Conservation (phyloP, 2,329 filamentous ascomycete genomes). For the Dactylella cylindrospora region DNA sequence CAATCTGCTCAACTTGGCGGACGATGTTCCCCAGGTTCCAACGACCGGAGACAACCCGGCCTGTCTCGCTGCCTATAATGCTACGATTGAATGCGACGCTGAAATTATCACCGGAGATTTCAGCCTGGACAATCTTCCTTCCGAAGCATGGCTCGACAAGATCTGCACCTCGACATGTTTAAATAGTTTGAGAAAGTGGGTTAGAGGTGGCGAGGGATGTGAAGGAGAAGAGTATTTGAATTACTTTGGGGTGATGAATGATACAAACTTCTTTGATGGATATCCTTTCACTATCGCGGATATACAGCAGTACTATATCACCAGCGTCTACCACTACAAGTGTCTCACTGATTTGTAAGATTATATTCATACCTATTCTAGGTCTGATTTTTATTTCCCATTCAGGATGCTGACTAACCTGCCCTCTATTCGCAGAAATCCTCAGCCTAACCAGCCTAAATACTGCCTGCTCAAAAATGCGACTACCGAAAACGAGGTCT, state of each 20-base stretch:
- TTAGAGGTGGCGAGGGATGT: slow-evolving; percentile 14
- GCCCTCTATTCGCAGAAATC: too few species aligned
- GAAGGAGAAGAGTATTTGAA: slow-evolving; percentile 7
- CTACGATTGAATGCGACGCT: slow-evolving; percentile 9
- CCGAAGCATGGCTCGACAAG: slow-evolving; percentile 6
- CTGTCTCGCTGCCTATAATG: slow-evolving; percentile 13
- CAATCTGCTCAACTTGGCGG: slow-evolving; percentile 17
- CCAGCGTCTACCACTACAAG: slow-evolving; percentile 29
- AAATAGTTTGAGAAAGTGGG: slow-evolving; percentile 22
- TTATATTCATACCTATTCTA: too few species aligned
- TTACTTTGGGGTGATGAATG: slow-evolving; percentile 14
- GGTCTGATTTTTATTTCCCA: too few species aligned
- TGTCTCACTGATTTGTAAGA: slow-evolving; percentile 30
- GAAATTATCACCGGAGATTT: slow-evolving; percentile 12
- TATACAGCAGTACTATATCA: slow-evolving; percentile 34
- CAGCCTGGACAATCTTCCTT: slow-evolving; percentile 7
- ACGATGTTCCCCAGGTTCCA: slow-evolving; percentile 19
- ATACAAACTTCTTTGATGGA: slow-evolving; percentile 2
- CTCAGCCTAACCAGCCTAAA: too few species aligned
- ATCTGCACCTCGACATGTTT: slow-evolving; percentile 21
- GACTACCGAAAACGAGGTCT: background rate
- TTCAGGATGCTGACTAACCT: too few species aligned
- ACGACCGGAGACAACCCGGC: slow-evolving; percentile 5
- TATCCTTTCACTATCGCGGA: slow-evolving; percentile 23
- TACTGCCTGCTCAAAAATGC: slow-evolving; percentile 17